A percentile compares a stretch with the other conserved stretches of the same genome.
Conservation (phyloP, 2,329 filamentous ascomycete species). For the Dothiorella sarmentorum region DNA sequence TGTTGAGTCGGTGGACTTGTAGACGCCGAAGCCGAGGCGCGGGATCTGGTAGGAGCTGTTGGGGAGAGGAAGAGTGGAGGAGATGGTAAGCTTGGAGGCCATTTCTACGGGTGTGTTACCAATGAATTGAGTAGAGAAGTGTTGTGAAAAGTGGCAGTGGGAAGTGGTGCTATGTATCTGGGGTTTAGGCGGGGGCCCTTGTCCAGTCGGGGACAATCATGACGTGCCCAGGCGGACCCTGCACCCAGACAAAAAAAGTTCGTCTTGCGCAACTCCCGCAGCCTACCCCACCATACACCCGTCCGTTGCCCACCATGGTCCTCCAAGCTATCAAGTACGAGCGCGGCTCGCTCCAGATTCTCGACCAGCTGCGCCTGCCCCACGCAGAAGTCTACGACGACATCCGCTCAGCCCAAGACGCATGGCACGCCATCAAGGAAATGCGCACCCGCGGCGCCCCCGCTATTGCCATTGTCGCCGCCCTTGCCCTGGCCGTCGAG, state of each 20-base stretch:
- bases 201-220: slow-evolving; percentile 3
- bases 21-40: slow-evolving; percentile 69
- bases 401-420: slow-evolving; percentile 67
- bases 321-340: slow-evolving; percentile 77
- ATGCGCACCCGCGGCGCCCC: slow-evolving; percentile 82
- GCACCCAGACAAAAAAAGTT: slow-evolving; percentile 6
- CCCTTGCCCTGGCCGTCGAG: slow-evolving; percentile 82
- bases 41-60: slow-evolving; percentile 57
- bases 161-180: neutral
- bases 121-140: neutral
- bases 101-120: neutral
- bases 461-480: slow-evolving; percentile 96
- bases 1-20: slow-evolving; percentile 53
- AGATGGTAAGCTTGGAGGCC: slow-evolving; percentile 39
- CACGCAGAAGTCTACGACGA: slow-evolving; percentile 76
- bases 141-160: neutral
- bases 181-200: neutral
- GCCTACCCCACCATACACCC: neutral
- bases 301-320: slow-evolving; percentile 40
- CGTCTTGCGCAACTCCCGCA: neutral
- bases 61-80: slow-evolving; percentile 49
- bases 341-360: slow-evolving; percentile 68
- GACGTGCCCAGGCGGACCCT: slow-evolving; percentile 2
- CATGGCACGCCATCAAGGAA: slow-evolving; percentile 76
- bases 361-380: slow-evolving; percentile 79